Conservation (phyloP, 2,329 filamentous ascomycete genomes). For the Aschersonia sp. region DNA sequence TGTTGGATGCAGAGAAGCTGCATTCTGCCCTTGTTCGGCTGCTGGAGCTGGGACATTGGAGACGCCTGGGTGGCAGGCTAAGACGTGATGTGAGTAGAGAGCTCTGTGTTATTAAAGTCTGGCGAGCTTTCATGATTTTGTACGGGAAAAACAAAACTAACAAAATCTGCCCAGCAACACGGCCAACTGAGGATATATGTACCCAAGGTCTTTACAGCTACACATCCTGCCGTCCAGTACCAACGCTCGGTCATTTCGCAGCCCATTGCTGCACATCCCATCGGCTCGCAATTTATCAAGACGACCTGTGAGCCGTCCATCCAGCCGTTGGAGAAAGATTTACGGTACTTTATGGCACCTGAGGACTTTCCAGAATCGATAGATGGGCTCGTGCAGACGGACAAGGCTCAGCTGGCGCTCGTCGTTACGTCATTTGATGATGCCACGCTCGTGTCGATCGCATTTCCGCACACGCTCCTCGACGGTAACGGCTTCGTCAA, state of each 20-base stretch:
- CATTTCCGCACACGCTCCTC: slow-evolving; percentile 31
- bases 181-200: slow-evolving; percentile 18
- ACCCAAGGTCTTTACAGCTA: slow-evolving; percentile 13
- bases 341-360: slow-evolving; percentile 1
- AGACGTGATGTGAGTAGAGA: slow-evolving; percentile 17
- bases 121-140: too few relatives aligned
- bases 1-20: slow-evolving; percentile 24
- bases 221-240: slow-evolving; percentile 24
- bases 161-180: slow-evolving; percentile 1
- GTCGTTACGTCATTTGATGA: slow-evolving; percentile 33
- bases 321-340: not conserved
- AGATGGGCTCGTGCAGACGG: slow-evolving; percentile 23
- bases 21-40: slow-evolving; percentile 17
- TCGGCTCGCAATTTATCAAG: slow-evolving; percentile 21
- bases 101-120: too few relatives aligned
- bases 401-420: slow-evolving; percentile 30
- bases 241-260: slow-evolving; percentile 21
- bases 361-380: slow-evolving; percentile 9
- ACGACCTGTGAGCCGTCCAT: slow-evolving; percentile 6
- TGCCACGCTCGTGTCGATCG: slow-evolving; percentile 31
- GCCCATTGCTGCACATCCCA: slow-evolving; percentile 24
- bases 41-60: slow-evolving; percentile 25
- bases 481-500: slow-evolving; percentile 28
- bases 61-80: slow-evolving; percentile 27
- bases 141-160: too few relatives aligned